Base-by-base conservation (phyloP, 2,329 filamentous ascomycete species). In the Trichoderma breve region DNA sequence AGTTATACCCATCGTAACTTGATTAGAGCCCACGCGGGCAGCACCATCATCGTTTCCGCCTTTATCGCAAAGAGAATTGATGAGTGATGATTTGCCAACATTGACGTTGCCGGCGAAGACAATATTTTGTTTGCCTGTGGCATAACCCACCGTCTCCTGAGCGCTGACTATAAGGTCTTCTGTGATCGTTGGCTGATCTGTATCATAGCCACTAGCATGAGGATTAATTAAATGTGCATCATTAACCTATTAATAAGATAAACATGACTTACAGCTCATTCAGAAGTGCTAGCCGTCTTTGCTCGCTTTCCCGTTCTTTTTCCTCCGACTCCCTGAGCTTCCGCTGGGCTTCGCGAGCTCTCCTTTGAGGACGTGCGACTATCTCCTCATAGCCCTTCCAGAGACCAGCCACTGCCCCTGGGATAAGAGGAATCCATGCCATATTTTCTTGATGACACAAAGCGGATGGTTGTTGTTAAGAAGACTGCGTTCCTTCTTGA, bases 161-260 rank as follows among this genome's bases (percentile, higher is more conserved):
- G 57, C 57, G 11, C 6, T 32, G 28, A 3, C 1, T 12, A 32
- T 32, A 28, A 32, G 9, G 1, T 60, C 28, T 6, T 6, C 0
- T 9, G 57, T 60, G 14, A 60, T 21, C 14, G 5, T 4, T 15
- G 57, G 57, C 57, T 32, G 18, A 9, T 34, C 57, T 6, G 15
- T 1, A 3, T 32, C 7, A 14, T 32, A 60, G 4, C 57, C 57
- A 6, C 57, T 60, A 6, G 9, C 18, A 32, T 30, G 55, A 18
- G 2, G 7, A 14, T 55, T 28, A 57, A 9, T 18, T 28, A 0
- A 14, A 9, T 2, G 1, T 18, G 3, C 15, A 21, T 4, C 2
- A 12, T n/a, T 3, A n/a, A n/a, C 26, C 1, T 3, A 1, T 1
- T 12, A 0, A 6, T 4, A 21, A 8, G 15, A 58, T 3, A 6